Base-by-base conservation (phyloP, 2,329 filamentous ascomycete genomes). In the Lasiodiplodia hormozganensis region DNA sequence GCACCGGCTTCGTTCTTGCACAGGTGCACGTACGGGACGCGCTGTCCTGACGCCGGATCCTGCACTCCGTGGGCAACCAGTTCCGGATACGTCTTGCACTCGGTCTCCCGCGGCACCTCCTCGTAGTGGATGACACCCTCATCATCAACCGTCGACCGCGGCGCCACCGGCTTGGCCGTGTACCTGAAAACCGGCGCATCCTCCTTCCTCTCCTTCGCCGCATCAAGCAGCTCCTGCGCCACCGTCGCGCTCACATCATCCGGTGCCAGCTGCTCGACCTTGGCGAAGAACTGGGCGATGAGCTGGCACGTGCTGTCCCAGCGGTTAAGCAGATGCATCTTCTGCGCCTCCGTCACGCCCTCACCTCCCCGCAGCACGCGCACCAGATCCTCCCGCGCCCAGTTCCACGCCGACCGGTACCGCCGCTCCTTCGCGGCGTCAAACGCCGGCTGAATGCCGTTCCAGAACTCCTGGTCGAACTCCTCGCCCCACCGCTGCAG, bases 201-300 rank as follows among this genome's bases (percentile, higher is more conserved):
- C 79, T 97, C 95, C 78, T 91, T 94, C 82, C 98, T 94, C 76
- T 97, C 98, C 96, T 98, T 98, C 69, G 92, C 91, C 40, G 99
- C 85, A n/a, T 95, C 96, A 73, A 95, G 93, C 28, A 99, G 91
- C 81, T 95, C 90, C 84, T 98, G 97, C 53, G 96, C 96, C 21
- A 99, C 89, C 82, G 96, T 88, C 82, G 98, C 99, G 1, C 96
- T 99, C 83, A 98, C 96, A 69, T 96, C 96, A 62, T 94, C 91
- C 77, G 98, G 94, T 0, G 94, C 94, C 0, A 96, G 95, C 83
- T 95, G 11, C 25, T 54, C 98, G 84, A 97, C 96, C 76, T 99
- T 96, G 76, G 99, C 98, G 83, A 99, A 96, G 76, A 98, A 97
- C 79, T 98, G 96, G 96, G 99, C 99, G 82, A 97, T 98, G 74